Percentiles rank a stretch among this genome's conserved stretches.
These are phyloP conservation scores for Fusarium tanahbumbuense DNA, from an alignment of 2,329 filamentous ascomycete genomes.

Conservation along the genomic window DNA sequence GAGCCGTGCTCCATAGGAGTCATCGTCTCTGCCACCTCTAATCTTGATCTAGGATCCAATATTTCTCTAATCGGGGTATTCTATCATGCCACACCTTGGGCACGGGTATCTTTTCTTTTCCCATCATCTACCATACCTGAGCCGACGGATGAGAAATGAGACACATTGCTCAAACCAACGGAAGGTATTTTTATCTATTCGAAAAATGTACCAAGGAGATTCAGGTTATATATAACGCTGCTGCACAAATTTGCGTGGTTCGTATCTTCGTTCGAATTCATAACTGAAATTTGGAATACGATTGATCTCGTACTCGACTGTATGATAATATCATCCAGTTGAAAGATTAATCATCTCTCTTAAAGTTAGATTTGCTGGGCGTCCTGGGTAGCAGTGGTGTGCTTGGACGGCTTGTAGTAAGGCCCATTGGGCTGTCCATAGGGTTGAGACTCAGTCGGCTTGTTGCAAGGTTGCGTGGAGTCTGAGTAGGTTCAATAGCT, in stretches of 20 bases:
- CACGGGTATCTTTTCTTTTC: constrained; percentile 17
- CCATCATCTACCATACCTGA: constrained; percentile 16
- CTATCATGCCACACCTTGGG: constrained; percentile 6
- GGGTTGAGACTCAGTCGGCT: constrained; percentile 55
- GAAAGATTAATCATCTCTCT: constrained; percentile 51
- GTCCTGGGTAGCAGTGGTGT: constrained; percentile 58
- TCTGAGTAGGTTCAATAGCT: constrained; percentile 63
- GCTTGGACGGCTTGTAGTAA: constrained; percentile 60
- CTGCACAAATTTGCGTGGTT: constrained; percentile 26
- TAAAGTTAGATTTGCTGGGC: constrained; percentile 54
- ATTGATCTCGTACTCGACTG: constrained; percentile 18
- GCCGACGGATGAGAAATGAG: neutral
- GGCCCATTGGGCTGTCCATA: constrained; percentile 55
- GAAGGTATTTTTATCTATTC: constrained; percentile 24
- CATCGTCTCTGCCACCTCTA: constrained; percentile 4
- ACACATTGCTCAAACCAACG: constrained; percentile 12
- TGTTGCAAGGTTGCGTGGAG: constrained; percentile 51
- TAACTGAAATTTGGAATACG: constrained; percentile 33
- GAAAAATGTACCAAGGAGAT: constrained; percentile 40
- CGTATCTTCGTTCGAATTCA: constrained; percentile 38
- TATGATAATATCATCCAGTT: neutral
- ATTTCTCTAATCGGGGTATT: constrained; percentile 26
- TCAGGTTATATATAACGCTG: constrained; percentile 34
- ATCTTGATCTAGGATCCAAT: constrained; percentile 21
- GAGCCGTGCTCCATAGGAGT: neutral